Conservation (phyloP, 2,329 filamentous ascomycete genomes). For the Bisporella sp. region DNA sequence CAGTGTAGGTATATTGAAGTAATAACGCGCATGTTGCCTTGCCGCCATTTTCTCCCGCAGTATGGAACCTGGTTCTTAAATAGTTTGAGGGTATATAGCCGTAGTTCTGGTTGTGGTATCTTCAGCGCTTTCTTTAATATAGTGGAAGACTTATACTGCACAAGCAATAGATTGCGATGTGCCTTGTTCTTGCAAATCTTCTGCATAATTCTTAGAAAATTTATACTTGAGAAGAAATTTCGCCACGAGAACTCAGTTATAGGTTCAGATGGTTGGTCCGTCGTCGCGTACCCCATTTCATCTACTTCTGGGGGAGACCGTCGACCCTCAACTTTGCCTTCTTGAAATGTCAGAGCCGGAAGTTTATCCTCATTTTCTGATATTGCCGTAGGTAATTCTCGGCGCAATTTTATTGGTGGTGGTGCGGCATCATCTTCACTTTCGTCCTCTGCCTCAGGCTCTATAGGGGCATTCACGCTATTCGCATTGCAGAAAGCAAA, state of each 20-base stretch:
- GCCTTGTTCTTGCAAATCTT: slow-evolving; percentile 96
- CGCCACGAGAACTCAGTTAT: slow-evolving; percentile 89
- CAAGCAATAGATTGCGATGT: slow-evolving; percentile 86
- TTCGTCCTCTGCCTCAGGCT: slow-evolving; percentile 20
- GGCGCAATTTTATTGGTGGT: slow-evolving; percentile 66
- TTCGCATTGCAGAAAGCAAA: slow-evolving; percentile 81
- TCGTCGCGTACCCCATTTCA: slow-evolving; percentile 76
- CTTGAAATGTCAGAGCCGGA: slow-evolving; percentile 24
- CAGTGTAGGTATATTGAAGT: slow-evolving; percentile 95
- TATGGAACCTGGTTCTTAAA: slow-evolving; percentile 99
- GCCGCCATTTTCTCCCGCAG: slow-evolving; percentile 95
- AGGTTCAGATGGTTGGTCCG: slow-evolving; percentile 62
- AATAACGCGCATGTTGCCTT: slow-evolving; percentile 97
- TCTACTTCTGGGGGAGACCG: slow-evolving; percentile 56
- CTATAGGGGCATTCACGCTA: slow-evolving; percentile 38
- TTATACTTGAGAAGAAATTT: slow-evolving; percentile 93
- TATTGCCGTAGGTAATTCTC: slow-evolving; percentile 39
- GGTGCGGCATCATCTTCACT: slow-evolving; percentile 73
- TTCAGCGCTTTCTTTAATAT: slow-evolving; percentile 89
- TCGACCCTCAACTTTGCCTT: slow-evolving; percentile 20
- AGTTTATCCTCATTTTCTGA: slow-evolving; percentile 28
- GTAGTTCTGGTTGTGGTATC: slow-evolving; percentile 78
- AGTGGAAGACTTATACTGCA: slow-evolving; percentile 90
- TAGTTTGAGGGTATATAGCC: slow-evolving; percentile 91
- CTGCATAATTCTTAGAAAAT: slow-evolving; percentile 91